These are phyloP conservation scores for Tulasnella sp. DNA, from an alignment of 768 basidiomycete species.

Conservation along the genomic window DNA sequence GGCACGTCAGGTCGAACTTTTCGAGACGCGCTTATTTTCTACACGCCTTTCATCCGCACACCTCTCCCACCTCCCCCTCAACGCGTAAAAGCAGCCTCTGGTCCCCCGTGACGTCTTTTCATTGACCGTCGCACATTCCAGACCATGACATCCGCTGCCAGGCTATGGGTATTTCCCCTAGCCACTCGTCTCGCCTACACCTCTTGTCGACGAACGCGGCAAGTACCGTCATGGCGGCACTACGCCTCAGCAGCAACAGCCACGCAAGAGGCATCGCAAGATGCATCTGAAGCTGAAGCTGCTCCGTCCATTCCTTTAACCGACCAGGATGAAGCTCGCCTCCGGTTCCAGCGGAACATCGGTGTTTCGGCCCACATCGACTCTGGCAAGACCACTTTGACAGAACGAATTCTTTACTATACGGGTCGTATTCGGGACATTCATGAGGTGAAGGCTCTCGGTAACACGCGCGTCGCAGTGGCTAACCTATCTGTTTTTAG, in stretches of 20 bases:
- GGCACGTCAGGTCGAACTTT: not conserved
- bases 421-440: slow-evolving; percentile 94
- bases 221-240: not conserved
- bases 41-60: not conserved
- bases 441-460: slow-evolving; percentile 76
- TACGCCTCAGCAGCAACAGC: not conserved
- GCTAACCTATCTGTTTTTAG: slow-evolving; percentile 42
- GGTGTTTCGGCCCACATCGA: slow-evolving; percentile 95
- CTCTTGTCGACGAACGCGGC: not conserved
- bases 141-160: not conserved
- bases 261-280: not conserved
- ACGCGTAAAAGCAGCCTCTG: not conserved
- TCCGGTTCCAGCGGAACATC: slow-evolving; percentile 84
- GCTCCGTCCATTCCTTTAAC: slow-evolving; percentile 37
- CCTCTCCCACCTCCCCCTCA: not conserved
- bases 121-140: not conserved
- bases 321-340: slow-evolving; percentile 60
- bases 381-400: slow-evolving; percentile 96
- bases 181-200: not conserved
- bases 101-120: not conserved
- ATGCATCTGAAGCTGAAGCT: slow-evolving; percentile 1
- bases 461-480: not conserved
- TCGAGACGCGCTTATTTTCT: not conserved
- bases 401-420: slow-evolving; percentile 93
- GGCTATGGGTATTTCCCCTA: not conserved